Percentiles rank a stretch among this genome's conserved stretches.
These are phyloP conservation scores for Ammopiptanthus mongolicus DNA, from an alignment of 306 rosid genomes.

Conservation along the genomic window DNA sequence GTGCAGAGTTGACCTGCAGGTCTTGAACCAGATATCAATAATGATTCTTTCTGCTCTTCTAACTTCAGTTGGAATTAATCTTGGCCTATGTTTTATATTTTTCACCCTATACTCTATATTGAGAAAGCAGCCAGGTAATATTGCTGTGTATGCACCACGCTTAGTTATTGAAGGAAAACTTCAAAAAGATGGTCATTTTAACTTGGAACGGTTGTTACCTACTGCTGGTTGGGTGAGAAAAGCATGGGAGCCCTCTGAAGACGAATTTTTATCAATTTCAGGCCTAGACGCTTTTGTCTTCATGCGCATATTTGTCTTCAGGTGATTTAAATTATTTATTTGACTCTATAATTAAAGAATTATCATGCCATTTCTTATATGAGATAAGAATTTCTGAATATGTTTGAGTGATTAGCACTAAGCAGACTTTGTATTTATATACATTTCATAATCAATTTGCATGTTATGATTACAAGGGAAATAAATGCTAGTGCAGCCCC, in stretches of 20 bases:
- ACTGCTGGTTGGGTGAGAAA: slow-evolving; percentile 56
- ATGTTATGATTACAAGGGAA: too few relatives aligned
- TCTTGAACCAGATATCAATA: slow-evolving; percentile 24
- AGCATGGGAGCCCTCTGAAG: slow-evolving; percentile 72
- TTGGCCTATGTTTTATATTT: slow-evolving; percentile 56
- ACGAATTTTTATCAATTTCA: slow-evolving; percentile 44
- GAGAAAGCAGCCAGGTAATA: slow-evolving; percentile 59
- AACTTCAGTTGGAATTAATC: slow-evolving; percentile 80
- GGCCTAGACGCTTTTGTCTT: slow-evolving; percentile 77
- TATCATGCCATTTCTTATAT: slow-evolving; percentile 10
- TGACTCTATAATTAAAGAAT: neutral
- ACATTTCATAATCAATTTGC: too few relatives aligned
- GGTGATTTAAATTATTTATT: slow-evolving; percentile 36
- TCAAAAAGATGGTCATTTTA: slow-evolving; percentile 21
- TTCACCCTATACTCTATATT: slow-evolving; percentile 59
- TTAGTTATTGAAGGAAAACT: slow-evolving; percentile 31
- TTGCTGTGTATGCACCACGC: slow-evolving; percentile 63
- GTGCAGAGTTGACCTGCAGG: slow-evolving; percentile 19
- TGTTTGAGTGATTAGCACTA: too few relatives aligned
- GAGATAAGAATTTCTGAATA: too few relatives aligned
- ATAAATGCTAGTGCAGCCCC: too few relatives aligned
- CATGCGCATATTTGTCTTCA: slow-evolving; percentile 67
- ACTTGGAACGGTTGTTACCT: slow-evolving; percentile 48
- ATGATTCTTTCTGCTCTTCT: slow-evolving; percentile 73
- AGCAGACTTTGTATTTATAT: too few relatives aligned